Percentiles rank a stretch among this genome's conserved stretches.
These are phyloP conservation scores for Podospora australis DNA, from an alignment of 495 filamentous ascomycete species.

Conservation along the genomic window DNA sequence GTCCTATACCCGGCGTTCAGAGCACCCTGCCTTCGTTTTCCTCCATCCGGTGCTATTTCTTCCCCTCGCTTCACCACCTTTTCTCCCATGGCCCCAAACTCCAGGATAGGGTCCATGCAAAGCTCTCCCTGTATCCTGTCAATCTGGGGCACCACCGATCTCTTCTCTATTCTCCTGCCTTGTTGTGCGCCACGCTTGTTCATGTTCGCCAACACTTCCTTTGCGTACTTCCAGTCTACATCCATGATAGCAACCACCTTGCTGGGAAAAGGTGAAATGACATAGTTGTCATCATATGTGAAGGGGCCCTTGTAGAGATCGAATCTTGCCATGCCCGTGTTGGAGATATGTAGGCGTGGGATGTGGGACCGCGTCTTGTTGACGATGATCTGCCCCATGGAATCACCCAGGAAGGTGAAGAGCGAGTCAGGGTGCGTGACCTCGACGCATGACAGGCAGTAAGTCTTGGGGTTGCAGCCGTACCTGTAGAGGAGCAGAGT, in stretches of 20 bases:
- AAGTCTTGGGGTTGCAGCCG: constrained; percentile 65
- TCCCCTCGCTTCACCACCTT: not conserved
- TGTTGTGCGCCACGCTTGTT: not conserved
- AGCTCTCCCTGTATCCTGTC: not conserved
- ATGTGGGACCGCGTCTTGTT: constrained; percentile 40
- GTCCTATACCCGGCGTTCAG: constrained; percentile 67
- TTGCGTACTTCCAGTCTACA: not conserved
- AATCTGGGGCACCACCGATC: not conserved
- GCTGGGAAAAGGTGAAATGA: constrained; percentile 62
- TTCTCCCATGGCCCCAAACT: not conserved
- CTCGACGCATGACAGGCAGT: constrained; percentile 60
- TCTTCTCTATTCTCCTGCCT: not conserved
- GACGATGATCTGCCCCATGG: constrained; percentile 49
- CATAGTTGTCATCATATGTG: constrained; percentile 70
- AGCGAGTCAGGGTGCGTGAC: constrained; percentile 57
- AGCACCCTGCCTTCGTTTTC: constrained; percentile 10
- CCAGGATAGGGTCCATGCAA: not conserved
- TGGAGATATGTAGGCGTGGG: constrained; percentile 60
- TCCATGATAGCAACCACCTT: not conserved
- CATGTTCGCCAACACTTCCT: not conserved
- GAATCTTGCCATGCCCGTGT: constrained; percentile 76
- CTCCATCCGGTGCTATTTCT: not conserved
- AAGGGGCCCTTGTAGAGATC: constrained; percentile 79
- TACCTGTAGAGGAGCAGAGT: no score
- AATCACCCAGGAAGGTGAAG: constrained; percentile 60